These are phyloP conservation scores for Fagus crenata DNA, from an alignment of 306 rosid species.

Conservation along the genomic window DNA sequence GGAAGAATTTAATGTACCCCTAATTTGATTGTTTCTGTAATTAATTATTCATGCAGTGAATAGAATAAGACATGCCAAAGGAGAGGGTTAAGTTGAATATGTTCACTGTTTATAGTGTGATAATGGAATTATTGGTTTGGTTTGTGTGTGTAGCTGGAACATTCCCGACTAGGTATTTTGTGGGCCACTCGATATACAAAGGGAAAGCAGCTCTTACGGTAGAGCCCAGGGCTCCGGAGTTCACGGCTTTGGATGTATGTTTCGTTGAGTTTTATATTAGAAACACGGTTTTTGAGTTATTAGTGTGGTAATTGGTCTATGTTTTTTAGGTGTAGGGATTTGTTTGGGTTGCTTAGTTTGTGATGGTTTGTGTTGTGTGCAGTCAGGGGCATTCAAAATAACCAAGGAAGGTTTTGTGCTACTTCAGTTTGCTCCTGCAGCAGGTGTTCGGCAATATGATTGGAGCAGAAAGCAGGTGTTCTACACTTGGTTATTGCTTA, in stretches of 20 bases:
- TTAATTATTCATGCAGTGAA: neutral
- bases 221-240: conserved; percentile 83
- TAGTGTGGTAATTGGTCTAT: conserved; percentile 1
- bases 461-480: conserved; percentile 90
- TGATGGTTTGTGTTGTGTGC: conserved; percentile 31
- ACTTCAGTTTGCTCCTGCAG: conserved; percentile 92
- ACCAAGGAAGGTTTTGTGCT: conserved; percentile 82
- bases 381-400: conserved; percentile 90
- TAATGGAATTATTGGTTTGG: conserved; percentile 26
- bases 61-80: neutral
- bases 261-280: conserved; percentile 23
- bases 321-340: neutral
- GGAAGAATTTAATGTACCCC: neutral
- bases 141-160: conserved; percentile 47
- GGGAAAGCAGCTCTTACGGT: conserved; percentile 92
- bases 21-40: neutral
- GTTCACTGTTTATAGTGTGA: conserved; percentile 16
- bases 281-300: neutral
- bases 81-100: conserved; percentile 13
- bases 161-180: conserved; percentile 71
- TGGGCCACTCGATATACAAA: conserved; percentile 89
- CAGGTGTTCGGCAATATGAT: conserved; percentile 74
- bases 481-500: neutral
- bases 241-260: conserved; percentile 66
- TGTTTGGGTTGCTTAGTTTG: conserved; percentile 17